Conservation (phyloP, 2,329 filamentous ascomycete genomes). For the Huntiella decipiens region DNA sequence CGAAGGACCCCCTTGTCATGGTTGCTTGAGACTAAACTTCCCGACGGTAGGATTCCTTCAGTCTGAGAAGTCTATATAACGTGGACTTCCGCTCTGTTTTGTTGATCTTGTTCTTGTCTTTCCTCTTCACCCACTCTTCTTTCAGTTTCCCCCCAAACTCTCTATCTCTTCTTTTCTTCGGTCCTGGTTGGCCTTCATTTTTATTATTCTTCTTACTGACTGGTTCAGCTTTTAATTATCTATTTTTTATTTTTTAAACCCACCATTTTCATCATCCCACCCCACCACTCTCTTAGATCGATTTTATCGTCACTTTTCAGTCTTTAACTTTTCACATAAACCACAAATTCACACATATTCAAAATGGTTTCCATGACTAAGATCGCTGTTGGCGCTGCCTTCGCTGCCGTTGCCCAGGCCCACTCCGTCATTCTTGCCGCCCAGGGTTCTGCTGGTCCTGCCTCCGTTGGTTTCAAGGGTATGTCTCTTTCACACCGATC, state of each 20-base stretch:
- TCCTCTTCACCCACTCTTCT: constrained; percentile 10
- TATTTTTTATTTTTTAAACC: constrained; percentile 13
- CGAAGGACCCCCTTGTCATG: neutral
- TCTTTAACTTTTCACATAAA: neutral
- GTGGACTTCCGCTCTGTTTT: neutral
- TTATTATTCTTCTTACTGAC: constrained; percentile 10
- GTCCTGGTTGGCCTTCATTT: constrained; percentile 11
- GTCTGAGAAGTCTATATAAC: constrained; percentile 7
- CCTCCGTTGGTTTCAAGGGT: constrained; percentile 32
- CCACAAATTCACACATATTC: constrained; percentile 14
- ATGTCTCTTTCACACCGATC: neutral
- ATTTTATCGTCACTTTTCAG: constrained; percentile 3
- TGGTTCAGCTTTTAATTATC: constrained; percentile 11
- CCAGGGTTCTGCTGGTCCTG: constrained; percentile 25
- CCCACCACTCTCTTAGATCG: neutral
- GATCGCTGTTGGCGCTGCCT: constrained; percentile 17
- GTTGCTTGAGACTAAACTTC: neutral
- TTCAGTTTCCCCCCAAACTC: constrained; percentile 3
- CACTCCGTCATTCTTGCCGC: constrained; percentile 30
- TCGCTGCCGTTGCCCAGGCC: constrained; percentile 18
- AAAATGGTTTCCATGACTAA: constrained; percentile 21
- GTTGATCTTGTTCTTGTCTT: constrained; percentile 2
- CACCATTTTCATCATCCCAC: neutral
- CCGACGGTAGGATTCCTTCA: neutral
- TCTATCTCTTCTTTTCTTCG: constrained; percentile 10